phyloP scores from a whole-genome alignment of 2,329 filamentous ascomycete species.

The Coccinonectria pachysandricola region DNA sequence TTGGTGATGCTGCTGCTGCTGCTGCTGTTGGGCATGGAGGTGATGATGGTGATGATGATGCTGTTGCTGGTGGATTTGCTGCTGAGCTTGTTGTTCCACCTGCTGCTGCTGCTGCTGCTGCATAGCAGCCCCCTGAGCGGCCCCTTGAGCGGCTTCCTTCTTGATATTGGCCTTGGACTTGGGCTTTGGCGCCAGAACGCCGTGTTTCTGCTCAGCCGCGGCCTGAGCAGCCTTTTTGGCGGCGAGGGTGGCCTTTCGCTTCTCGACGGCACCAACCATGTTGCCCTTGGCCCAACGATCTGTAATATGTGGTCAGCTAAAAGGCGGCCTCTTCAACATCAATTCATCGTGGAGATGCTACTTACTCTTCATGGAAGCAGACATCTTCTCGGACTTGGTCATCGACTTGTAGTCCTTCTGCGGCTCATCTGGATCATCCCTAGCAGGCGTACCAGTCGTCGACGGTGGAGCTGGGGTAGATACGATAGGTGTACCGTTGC shows the following conservation, averaged over 20 bases:
- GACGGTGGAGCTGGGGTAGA: too few relatives aligned
- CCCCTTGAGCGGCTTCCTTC: slow-evolving; percentile 25
- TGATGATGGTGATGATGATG: slow-evolving; percentile 4
- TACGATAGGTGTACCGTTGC: slow-evolving; percentile 23
- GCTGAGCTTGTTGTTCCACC: slow-evolving; percentile 10
- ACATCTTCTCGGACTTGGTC: slow-evolving; percentile 58
- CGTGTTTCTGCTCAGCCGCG: slow-evolving; percentile 27
- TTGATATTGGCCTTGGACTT: slow-evolving; percentile 25
- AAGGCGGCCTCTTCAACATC: not conserved
- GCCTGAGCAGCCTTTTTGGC: slow-evolving; percentile 45
- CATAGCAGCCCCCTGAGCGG: too few relatives aligned
- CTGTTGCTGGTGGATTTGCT: slow-evolving; percentile 5
- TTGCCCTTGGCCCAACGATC: slow-evolving; percentile 51
- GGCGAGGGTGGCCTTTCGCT: slow-evolving; percentile 49
- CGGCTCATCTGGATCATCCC: slow-evolving; percentile 28
- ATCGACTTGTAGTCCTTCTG: slow-evolving; percentile 48
- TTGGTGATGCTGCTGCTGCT: slow-evolving; percentile 9
- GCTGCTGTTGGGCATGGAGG: slow-evolving; percentile 7
- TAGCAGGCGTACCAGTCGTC: slow-evolving; percentile 8
- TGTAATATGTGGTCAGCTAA: slow-evolving; percentile 20
- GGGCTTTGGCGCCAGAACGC: slow-evolving; percentile 27
- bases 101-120: slow-evolving; percentile 15
- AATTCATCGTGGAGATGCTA: too few relatives aligned
- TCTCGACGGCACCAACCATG: slow-evolving; percentile 50
- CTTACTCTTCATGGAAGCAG: slow-evolving; percentile 54